Base-by-base conservation (phyloP, 148 eudicot species). In the Vaccinium vitisidaea region DNA sequence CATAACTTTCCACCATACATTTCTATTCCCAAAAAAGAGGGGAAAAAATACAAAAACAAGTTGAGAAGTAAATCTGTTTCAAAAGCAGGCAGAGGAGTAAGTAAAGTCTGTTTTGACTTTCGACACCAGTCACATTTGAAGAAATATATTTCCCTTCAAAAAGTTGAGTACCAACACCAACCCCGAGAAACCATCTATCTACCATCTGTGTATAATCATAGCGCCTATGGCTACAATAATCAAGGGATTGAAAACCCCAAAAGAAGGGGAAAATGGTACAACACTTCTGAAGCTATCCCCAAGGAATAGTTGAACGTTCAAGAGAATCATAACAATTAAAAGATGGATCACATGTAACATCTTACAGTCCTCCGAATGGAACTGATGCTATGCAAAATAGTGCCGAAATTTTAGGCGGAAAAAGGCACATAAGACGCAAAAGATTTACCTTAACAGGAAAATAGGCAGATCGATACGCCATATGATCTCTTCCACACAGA, bases 401-500 rank as follows among this genome's bases (percentile, higher is more conserved):
- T 25, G 25, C 61, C 4, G 52, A 82, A 52, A 48, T 39, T 49
- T 49, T 39, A 67, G 48, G 13, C 10, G 1, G 48, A 18, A 36
- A 67, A 49, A 48, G 15, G 10, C 27, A 55, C 8, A 32, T 54
- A 10, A 39, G 21, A 83, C 1, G 16, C 39, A 55, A 83, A 25
- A 85, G 52, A 63, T 84, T 83, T 87, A 97, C 99, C 95, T 97
- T 97, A 19, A 97, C 99, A 8, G 98, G 98, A 80, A 93, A 94
- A 88, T 97, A 97, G 36, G 99, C 91, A 88, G 99, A 97, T 92
- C 99, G 91, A 69, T 91, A 97, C 46, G 99, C 98, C 99, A 97
- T 95, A 83, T 97, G 99, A 86, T 97, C 99, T 90, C 99, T 95
- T 85, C 99, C 99, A 87, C 99, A 97, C 86, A 97, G 85, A 87